These are phyloP conservation scores for Funneliformis geosporum DNA, from an alignment of 192 early-diverging fungal species.

Conservation along the genomic window DNA sequence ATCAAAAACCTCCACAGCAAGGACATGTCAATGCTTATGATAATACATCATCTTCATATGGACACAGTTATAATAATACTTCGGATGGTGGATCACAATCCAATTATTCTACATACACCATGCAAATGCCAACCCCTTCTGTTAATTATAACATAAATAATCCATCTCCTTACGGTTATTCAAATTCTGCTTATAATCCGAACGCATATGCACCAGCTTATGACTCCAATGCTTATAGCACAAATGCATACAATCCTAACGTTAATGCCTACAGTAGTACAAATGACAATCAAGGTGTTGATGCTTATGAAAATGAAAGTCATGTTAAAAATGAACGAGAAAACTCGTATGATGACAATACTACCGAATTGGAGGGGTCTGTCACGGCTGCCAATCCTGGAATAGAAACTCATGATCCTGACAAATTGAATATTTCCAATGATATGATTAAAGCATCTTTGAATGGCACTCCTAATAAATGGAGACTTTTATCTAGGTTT, in stretches of 20 bases:
- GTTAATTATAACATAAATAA: background rate
- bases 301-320: background rate
- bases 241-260: too few species aligned
- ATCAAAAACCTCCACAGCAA: background rate
- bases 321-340: background rate
- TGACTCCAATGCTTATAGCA: background rate
- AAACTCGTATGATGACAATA: background rate
- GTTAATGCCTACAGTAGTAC: background rate
- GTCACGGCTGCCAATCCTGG: background rate
- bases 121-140: background rate
- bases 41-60: background rate
- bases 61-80: background rate
- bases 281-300: background rate
- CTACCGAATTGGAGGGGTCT: background rate
- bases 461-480: background rate
- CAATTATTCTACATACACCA: background rate
- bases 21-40: background rate
- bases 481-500: constrained; percentile 8
- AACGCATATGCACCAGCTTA: background rate
- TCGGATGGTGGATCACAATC: background rate
- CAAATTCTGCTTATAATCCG: background rate
- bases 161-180: background rate
- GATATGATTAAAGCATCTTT: background rate
- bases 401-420: background rate
- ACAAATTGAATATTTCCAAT: background rate